Conservation (phyloP, 371 early-diverging fungal genomes). For the Pancytospora philotis region DNA sequence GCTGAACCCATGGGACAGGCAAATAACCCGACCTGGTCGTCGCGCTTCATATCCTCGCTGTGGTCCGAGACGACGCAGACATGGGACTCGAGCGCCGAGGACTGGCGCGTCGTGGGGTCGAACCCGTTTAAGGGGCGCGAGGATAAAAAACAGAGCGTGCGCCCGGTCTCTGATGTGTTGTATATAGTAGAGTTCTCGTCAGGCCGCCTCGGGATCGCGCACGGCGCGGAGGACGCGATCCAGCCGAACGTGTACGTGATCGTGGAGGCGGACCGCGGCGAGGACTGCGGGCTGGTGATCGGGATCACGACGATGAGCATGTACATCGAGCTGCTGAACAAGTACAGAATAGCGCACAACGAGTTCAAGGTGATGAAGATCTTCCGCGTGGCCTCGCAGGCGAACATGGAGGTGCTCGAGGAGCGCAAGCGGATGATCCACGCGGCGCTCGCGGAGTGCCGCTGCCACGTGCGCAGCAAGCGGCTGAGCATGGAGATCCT, state of each 20-base stretch:
- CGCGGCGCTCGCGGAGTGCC: conserved; percentile 46
- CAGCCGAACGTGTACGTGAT: conserved; percentile 53
- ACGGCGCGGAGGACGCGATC: conserved; percentile 18
- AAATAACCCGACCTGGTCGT: neutral
- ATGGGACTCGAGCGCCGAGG: neutral
- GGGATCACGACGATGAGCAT: conserved; percentile 27
- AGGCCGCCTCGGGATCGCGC: conserved; percentile 49
- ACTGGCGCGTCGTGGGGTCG: neutral
- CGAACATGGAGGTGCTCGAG: conserved; percentile 49
- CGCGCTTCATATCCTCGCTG: conserved; percentile 1
- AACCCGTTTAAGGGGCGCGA: neutral
- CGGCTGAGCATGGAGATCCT: conserved; percentile 55
- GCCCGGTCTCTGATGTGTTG: neutral
- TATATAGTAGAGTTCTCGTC: conserved; percentile 58
- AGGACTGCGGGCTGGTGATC: conserved; percentile 56
- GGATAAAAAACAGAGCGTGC: neutral
- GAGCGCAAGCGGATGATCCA: conserved; percentile 48
- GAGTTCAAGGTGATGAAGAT: conserved; percentile 54
- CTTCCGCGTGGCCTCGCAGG: conserved; percentile 48
- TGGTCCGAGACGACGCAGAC: neutral
- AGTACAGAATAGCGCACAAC: conserved; percentile 37
- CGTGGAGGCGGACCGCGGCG: conserved; percentile 60
- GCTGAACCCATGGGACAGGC: neutral
- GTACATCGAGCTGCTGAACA: conserved; percentile 40
- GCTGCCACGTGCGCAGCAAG: conserved; percentile 31